Evolutionary conservation across 2,329 filamentous ascomycete species (phyloP).

Genomic region (Elsinoe australis): DNA sequence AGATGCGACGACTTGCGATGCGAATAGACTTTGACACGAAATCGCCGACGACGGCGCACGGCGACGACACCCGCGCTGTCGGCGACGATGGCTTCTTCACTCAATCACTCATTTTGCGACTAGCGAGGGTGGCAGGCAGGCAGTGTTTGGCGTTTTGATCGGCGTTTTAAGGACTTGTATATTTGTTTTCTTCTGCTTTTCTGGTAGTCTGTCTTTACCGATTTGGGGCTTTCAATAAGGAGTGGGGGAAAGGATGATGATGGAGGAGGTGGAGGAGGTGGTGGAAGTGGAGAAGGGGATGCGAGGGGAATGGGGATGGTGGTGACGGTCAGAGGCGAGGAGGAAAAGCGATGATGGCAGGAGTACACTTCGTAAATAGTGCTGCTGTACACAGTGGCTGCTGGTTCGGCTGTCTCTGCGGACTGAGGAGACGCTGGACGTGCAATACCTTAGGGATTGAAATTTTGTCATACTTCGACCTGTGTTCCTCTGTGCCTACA

Average conservation of each 20-base stretch:
- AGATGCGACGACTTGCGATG: background rate
- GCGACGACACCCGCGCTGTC: too few relatives aligned
- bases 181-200: background rate
- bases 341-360: background rate
- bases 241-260: background rate
- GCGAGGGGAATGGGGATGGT: background rate
- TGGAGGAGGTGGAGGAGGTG: background rate
- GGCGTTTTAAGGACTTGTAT: background rate
- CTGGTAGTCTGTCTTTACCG: constrained; percentile 6
- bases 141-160: background rate
- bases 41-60: background rate
- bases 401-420: constrained; percentile 5
- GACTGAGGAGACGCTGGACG: constrained; percentile 5
- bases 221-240: background rate
- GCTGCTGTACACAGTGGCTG: constrained; percentile 12
- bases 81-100: background rate
- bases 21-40: background rate
- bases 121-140: background rate
- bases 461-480: constrained; percentile 1
- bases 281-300: background rate
- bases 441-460: constrained; percentile 3
- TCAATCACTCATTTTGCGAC: background rate
- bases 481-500: background rate
- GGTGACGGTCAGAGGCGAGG: background rate
- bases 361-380: constrained; percentile 15